A percentile compares a stretch with the other conserved stretches of the same genome.
Evolutionary conservation across 2,329 filamentous ascomycete genomes (phyloP).

Genomic region (Paracoccidioides brasiliensis): DNA sequence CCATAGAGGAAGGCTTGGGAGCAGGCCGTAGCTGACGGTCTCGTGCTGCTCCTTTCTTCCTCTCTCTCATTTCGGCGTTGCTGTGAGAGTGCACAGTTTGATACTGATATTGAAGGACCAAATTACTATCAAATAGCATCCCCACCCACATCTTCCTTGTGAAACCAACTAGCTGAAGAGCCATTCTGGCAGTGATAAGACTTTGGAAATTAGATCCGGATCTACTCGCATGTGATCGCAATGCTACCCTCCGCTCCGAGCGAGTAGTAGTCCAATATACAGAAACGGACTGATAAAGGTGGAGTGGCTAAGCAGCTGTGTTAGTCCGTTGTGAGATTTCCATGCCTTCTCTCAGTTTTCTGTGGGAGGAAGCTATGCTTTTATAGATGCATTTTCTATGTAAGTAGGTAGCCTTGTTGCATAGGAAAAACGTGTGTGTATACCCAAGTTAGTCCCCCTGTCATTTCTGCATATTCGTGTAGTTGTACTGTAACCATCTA

Average conservation of each 20-base stretch:
- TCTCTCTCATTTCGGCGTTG: not conserved
- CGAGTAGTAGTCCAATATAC: not conserved
- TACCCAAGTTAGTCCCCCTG: not conserved
- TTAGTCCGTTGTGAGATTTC: not conserved
- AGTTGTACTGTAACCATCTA: not conserved
- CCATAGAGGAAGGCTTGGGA: not conserved
- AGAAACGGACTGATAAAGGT: not conserved
- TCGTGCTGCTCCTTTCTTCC: not conserved
- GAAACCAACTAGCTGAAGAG: not conserved
- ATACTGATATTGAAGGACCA: not conserved
- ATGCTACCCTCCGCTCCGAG: not conserved
- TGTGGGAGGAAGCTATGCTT: not conserved
- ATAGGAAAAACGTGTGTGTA: not conserved
- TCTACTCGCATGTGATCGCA: not conserved
- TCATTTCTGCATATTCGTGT: not conserved
- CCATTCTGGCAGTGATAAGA: not conserved
- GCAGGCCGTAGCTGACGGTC: not conserved
- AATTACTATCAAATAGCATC: not conserved
- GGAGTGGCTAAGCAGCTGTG: not conserved
- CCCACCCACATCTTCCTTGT: not conserved
- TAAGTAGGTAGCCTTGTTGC: not conserved
- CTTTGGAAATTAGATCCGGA: not conserved
- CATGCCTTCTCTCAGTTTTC: not conserved
- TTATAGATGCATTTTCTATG: not conserved
- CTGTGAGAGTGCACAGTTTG: not conserved